Base-by-base conservation (phyloP, 257 asterid species). In the Nicotiana obtusifolia region DNA sequence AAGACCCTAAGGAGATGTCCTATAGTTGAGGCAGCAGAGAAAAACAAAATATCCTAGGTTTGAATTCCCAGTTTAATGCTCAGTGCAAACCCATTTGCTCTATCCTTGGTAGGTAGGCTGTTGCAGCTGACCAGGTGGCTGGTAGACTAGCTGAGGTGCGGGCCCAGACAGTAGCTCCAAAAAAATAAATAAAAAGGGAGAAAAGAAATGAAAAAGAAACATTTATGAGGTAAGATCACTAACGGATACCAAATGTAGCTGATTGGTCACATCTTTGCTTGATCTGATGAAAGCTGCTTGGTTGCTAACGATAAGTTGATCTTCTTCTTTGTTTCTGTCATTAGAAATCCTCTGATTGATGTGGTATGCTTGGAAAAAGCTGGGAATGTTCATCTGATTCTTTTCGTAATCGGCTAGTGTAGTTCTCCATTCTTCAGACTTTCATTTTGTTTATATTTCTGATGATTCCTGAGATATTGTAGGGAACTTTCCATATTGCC, bases 401-500 rank as follows among this genome's bases (percentile, higher is more conserved):
- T 49, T 49, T 75, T 24, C 44, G 16, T 8, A 49, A 49, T 24
- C 44, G 0, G 0, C 44, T 49, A 24, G 1, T 75, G 0, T 49
- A 49, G 24, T 2, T 16, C 44, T 75, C 1, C 62, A 24, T 7
- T 75, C 17, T 15, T 14, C 80, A 24, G 3, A 26, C 44, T 49
- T 15, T 24, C 8, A 17, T 26, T 15, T 75, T 37, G 1, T 75
- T 35, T 75, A 75, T 15, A 41, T 49, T 49, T 75, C 16, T 75
- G 24, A 49, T 75, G 80, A 47, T 75, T 75, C 26, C 44, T 75
- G 62, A 75, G 26, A 2, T 26, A 49, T 86, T 68, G 31, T 82
- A 90, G 99, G 99, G 98, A 86, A 95, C 99, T 41, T 95, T 86
- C 69, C 89, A 87, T 78, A 84, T 87, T 30, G 99, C 97, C 71